These are phyloP conservation scores for Tylopilus felleus DNA, from an alignment of 768 basidiomycete genomes.

Conservation along the genomic window DNA sequence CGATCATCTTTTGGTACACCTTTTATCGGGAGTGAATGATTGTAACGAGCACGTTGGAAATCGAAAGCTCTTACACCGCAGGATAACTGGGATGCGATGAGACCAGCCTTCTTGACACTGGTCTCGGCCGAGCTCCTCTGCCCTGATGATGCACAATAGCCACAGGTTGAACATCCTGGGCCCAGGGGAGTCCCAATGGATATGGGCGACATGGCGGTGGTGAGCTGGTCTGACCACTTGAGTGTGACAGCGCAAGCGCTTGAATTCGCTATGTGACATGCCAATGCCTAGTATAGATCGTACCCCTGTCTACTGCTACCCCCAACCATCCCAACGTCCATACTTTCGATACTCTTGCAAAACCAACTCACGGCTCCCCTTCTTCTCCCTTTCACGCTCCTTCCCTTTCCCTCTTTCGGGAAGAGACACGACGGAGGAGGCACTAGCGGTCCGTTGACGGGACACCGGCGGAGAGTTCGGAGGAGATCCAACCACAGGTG, in stretches of 20 bases:
- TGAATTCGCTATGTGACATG: neutral
- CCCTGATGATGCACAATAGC: slow-evolving; percentile 64
- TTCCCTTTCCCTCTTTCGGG: slow-evolving; percentile 54
- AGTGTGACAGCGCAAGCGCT: neutral
- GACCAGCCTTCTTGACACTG: slow-evolving; percentile 45
- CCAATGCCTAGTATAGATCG: neutral
- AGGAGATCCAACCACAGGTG: slow-evolving; percentile 38
- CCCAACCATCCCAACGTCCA: slow-evolving; percentile 91
- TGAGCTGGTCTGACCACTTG: neutral
- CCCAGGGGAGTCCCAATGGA: slow-evolving; percentile 29
- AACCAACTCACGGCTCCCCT: slow-evolving; percentile 62
- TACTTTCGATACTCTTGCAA: slow-evolving; percentile 77
- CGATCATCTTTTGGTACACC: slow-evolving; percentile 81
- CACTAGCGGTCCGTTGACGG: slow-evolving; percentile 52
- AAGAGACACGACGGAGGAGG: slow-evolving; percentile 48
- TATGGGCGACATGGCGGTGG: slow-evolving; percentile 21
- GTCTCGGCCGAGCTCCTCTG: slow-evolving; percentile 39
- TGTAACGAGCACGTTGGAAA: neutral
- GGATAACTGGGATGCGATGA: slow-evolving; percentile 49
- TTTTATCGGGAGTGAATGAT: slow-evolving; percentile 27
- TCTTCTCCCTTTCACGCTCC: slow-evolving; percentile 50
- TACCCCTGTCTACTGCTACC: slow-evolving; percentile 26
- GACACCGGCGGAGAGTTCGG: slow-evolving; percentile 37
- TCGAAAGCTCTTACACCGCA: slow-evolving; percentile 40
- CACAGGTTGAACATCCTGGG: slow-evolving; percentile 46